Base-by-base conservation (phyloP, 805 yeast genomes). In the Myxozyma sirexii region DNA sequence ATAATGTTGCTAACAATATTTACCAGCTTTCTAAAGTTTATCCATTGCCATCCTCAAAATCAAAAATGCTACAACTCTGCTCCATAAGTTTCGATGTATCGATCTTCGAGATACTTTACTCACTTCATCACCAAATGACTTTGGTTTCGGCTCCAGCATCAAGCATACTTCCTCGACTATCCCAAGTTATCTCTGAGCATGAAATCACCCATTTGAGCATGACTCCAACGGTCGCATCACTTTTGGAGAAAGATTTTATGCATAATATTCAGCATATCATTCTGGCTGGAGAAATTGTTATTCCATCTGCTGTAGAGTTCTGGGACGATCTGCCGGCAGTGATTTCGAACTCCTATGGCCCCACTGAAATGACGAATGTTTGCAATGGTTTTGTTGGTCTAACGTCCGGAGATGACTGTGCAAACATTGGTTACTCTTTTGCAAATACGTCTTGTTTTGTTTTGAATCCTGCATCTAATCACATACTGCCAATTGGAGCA, bases 231-330 rank as follows among this genome's bases (percentile, higher is more conserved):
- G 56, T 90, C 56, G 96, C 96, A 59, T 94, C 96, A 33, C 88
- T 96, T 68, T 80, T 90, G 71, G 83, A 96, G 79, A 93, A 96
- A 41, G 94, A 87, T 75, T 53, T 38, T 26, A 52, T 66, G 48
- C 42, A 43, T 10, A 33, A 31, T 10, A 61, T 60, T 13, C 50
- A 56, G 23, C 33, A 43, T 24, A 26, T 56, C n/a, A 47, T 56
- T 24, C 47, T 56, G 8, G 54, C 56, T 7, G 61, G 64, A 19
- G 64, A 57, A 33, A 17, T 53, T 13, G 33, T 60, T 10, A 19
- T 59, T 3, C 46, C 31, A 5, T 27, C 57, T 21, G 4, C 23
- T 7, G 13, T 60, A 10, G 21, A 33, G 23, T 48, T 42, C 13
- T 51, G 60, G 60, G 48, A 26, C 4, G 37, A n/a, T 15, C 24